Evolutionary conservation across 805 yeast species (phyloP).

Genomic region (Yamadazyma paraphyllophila): DNA sequence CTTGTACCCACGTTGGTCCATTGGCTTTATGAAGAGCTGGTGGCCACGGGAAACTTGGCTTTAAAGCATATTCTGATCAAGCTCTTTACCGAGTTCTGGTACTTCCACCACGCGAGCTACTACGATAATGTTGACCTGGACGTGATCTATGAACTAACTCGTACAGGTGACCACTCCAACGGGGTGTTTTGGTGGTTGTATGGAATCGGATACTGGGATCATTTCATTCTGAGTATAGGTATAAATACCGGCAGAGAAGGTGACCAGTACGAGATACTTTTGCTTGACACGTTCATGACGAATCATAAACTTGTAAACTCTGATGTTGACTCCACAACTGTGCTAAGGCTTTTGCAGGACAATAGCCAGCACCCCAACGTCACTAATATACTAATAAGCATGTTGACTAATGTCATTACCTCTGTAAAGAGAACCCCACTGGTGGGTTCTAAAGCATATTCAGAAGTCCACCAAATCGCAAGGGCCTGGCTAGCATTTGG

Average conservation of each 20-base stretch:
- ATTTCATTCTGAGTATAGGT: constrained; percentile 15
- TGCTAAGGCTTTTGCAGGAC: constrained; percentile 10
- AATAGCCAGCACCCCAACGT: constrained; percentile 20
- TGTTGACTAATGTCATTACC: constrained; percentile 16
- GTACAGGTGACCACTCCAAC: constrained; percentile 9
- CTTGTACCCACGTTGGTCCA: constrained; percentile 36
- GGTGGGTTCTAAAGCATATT: background rate
- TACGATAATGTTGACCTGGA: constrained; percentile 14
- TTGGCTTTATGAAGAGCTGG: constrained; percentile 34
- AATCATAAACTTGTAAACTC: constrained; percentile 16
- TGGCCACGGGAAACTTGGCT: background rate
- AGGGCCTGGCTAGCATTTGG: constrained; percentile 21
- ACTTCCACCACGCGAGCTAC: constrained; percentile 12
- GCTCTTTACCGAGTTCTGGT: constrained; percentile 27
- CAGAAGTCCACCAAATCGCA: constrained; percentile 1
- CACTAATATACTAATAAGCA: constrained; percentile 19
- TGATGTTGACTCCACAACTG: background rate
- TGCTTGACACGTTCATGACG: constrained; percentile 22
- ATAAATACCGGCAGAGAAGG: constrained; percentile 10
- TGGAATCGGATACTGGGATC: constrained; percentile 29
- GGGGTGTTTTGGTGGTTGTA: constrained; percentile 23
- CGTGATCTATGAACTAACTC: constrained; percentile 16
- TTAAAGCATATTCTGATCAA: constrained; percentile 13
- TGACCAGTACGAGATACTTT: constrained; percentile 20
- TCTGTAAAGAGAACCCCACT: background rate